Evolutionary conservation across 495 filamentous ascomycete species (phyloP), one percentile per base, ranked within the genome.

Genomic region (Cairneyella variabilis): DNA sequence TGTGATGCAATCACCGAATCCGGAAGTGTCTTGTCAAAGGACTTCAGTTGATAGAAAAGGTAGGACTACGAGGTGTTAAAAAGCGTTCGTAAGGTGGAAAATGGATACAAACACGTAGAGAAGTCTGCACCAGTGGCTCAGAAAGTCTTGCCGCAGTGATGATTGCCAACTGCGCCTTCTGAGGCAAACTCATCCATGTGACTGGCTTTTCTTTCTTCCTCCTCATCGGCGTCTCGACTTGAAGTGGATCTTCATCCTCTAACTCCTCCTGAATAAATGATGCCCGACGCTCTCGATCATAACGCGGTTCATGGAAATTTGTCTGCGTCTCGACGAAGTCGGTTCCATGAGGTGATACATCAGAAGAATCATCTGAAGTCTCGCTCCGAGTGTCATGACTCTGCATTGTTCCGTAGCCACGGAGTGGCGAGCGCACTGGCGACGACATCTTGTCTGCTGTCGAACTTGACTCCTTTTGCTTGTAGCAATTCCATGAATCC

Each of bases 31-130:
- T 76, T 72, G 32, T 85, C 76, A 54, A 89, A 88, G 62, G 83
- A 89, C 64, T 81, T 82, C 37, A 89, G 74, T 68, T 87, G 83
- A 58, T 88, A 88, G 64, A 87, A 89, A 83, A 91, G 86, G 67
- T 90, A 91, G 3, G 85, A 74, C 64, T 63, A 43, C 27, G 14
- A 9, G 12, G n/a, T 36, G 48, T 61, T 21, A 78, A 73, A 38
- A 76, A 28, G 11, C 8, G 7, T 6, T 23, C 3, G 5, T 28
- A 49, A 45, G 8, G 21, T 37, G n/a, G n/a, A n/a, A n/a, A n/a
- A n/a, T 10, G 21, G 2, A 25, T 17, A 54, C 50, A 62, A 54
- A 76, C 76, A 61, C 87, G 84, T 42, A 93, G 68, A 40, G 83
- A 88, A 1, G 85, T 90, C 63, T 91, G 86, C 0, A 87, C 82